These are phyloP conservation scores for Peronospora farinosa DNA, from an alignment of 352 stramenopile species.

Conservation along the genomic window DNA sequence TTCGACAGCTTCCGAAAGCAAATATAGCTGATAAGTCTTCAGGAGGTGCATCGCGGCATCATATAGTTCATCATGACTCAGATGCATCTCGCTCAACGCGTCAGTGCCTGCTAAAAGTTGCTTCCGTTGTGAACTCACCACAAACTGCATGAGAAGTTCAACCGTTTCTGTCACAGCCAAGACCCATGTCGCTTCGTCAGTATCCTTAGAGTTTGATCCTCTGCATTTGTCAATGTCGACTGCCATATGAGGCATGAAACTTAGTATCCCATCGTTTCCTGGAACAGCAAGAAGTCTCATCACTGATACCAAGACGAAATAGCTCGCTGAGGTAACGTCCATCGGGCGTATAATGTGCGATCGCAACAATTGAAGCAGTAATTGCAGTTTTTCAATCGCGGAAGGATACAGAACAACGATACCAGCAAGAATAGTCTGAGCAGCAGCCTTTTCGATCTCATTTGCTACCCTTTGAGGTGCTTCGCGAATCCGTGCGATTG, in stretches of 20 bases:
- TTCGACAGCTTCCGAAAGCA: conserved; percentile 69
- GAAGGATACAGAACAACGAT: conserved; percentile 60
- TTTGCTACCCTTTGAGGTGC: conserved; percentile 2
- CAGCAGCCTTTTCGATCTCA: conserved; percentile 50
- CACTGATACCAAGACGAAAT: conserved; percentile 52
- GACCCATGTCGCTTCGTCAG: conserved; percentile 12
- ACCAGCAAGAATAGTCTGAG: conserved; percentile 55
- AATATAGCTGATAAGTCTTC: conserved; percentile 69
- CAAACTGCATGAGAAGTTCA: conserved; percentile 33
- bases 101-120: conserved; percentile 12
- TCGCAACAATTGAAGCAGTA: conserved; percentile 61
- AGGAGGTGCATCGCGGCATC: conserved; percentile 44
- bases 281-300: conserved; percentile 49
- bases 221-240: conserved; percentile 2
- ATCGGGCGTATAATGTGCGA: conserved; percentile 33
- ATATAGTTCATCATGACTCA: conserved; percentile 20
- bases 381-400: conserved; percentile 50
- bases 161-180: conserved; percentile 36
- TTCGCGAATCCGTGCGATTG: conserved; percentile 34
- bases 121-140: conserved; percentile 23
- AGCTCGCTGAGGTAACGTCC: conserved; percentile 30
- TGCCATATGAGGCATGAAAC: conserved; percentile 45
- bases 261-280: conserved; percentile 59
- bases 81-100: background rate
- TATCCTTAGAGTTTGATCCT: conserved; percentile 1